Conservation (phyloP, 352 stramenopile genomes). For the Stramenopiles sp. region DNA sequence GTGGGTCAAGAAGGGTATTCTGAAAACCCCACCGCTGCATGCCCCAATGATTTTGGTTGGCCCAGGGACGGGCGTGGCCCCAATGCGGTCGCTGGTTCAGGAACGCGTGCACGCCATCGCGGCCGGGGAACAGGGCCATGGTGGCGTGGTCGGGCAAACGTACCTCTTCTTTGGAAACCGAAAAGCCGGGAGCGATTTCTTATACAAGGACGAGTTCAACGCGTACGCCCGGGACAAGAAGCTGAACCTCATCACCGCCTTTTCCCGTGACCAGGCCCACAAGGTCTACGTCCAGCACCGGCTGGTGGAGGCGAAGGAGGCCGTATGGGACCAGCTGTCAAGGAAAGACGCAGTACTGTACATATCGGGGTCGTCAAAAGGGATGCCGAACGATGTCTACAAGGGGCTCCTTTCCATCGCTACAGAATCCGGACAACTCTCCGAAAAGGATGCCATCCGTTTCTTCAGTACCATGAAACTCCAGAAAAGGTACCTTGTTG, state of each 20-base stretch:
- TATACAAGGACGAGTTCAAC: conserved; percentile 73
- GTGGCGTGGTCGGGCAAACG: conserved; percentile 50
- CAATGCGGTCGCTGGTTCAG: conserved; percentile 87
- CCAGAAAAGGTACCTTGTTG: conserved; percentile 53
- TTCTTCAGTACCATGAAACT: conserved; percentile 46
- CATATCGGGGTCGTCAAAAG: conserved; percentile 64
- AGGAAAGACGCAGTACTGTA: conserved; percentile 27
- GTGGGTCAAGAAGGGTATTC: conserved; percentile 80
- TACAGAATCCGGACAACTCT: conserved; percentile 41
- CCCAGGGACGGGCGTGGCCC: conserved; percentile 85
- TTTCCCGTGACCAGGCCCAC: conserved; percentile 66
- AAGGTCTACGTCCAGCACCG: conserved; percentile 98
- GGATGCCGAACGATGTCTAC: conserved; percentile 69
- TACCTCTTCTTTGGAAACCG: conserved; percentile 80
- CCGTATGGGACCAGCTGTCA: conserved; percentile 9
- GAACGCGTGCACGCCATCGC: conserved; percentile 42
- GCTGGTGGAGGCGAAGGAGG: conserved; percentile 42
- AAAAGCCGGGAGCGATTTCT: conserved; percentile 52
- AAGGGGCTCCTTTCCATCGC: conserved; percentile 61
- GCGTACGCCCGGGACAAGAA: conserved; percentile 49
- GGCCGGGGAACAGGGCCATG: conserved; percentile 34
- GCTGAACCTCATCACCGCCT: conserved; percentile 76
- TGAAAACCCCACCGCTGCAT: conserved; percentile 58
- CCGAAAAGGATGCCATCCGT: conserved; percentile 36
- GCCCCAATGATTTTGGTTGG: conserved; percentile 85